Evolutionary conservation across 1,284 basidiomycete species (phyloP).

Genomic region (Grifola frondosa): DNA sequence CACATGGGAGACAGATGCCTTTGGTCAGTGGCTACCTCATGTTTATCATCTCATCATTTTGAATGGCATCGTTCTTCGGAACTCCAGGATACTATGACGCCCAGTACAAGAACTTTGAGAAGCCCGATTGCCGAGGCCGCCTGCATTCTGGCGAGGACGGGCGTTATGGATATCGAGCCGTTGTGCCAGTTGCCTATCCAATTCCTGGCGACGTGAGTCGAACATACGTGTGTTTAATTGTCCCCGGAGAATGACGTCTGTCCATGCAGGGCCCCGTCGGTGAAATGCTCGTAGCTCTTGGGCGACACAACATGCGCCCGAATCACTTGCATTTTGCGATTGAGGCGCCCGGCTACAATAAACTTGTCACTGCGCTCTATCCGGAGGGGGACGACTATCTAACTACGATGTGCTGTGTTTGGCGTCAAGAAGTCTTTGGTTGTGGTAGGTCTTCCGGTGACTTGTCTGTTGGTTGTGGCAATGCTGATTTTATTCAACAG

Average conservation of each 20-base stretch:
- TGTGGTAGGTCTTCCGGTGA: conserved; percentile 42
- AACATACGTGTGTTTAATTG: conserved; percentile 1
- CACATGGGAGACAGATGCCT: conserved; percentile 85
- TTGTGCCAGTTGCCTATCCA: conserved; percentile 80
- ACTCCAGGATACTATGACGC: conserved; percentile 54
- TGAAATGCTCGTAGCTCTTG: conserved; percentile 53
- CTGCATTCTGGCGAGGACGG: conserved; percentile 65
- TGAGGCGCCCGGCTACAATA: conserved; percentile 68
- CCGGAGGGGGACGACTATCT: conserved; percentile 69
- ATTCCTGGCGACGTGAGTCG: conserved; percentile 68
- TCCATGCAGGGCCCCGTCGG: conserved; percentile 69
- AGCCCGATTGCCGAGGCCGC: conserved; percentile 78
- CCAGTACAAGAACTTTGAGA: conserved; percentile 60
- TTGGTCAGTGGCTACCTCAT: conserved; percentile 46
- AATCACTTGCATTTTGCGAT: conserved; percentile 79
- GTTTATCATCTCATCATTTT: background rate
- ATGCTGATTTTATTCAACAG: conserved; percentile 31
- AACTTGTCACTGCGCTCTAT: conserved; percentile 75
- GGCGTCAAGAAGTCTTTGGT: conserved; percentile 70
- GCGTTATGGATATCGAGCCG: conserved; percentile 69
- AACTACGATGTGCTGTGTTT: conserved; percentile 72
- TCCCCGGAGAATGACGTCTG: conserved; percentile 10
- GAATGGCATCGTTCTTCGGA: background rate
- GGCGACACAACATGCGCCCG: conserved; percentile 77
- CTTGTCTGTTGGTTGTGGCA: conserved; percentile 14